Base-by-base conservation (phyloP, 345 rosid genomes). In the Microthlaspi erraticum region DNA sequence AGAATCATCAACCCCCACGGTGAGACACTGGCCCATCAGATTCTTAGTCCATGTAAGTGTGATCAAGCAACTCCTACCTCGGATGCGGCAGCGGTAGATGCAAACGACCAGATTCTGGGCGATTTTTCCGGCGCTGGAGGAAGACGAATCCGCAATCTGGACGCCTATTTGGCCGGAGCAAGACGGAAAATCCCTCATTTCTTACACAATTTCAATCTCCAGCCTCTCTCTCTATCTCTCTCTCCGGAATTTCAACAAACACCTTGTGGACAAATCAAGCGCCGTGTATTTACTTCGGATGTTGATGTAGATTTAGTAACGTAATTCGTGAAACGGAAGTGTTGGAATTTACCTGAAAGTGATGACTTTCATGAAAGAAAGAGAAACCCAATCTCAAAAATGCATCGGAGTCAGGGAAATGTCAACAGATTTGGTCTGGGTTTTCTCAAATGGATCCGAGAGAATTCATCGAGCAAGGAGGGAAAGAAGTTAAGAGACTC, bases 151-250 rank as follows among this genome's bases (percentile, higher is more conserved):
- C 12, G 94, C 87, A 34, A 87, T 80, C 75, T 89, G 98, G 3
- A 91, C 93, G 32, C 97, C 96, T 81, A 82, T 93, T 76, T 93
- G 96, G 51, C 98, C 88, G 39, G 92, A 93, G 76, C 98, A 91
- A 82, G 97, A 91, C 7, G 98, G 94, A 44, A 93, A 93, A 83
- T 91, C 98, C 53, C 86, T 93, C 97, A 93, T 93, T 66, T 79
- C 41, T 32, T 46, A 62, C 52, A 20, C 19, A 60, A 57, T 53
- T 26, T 10, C 73, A 77, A 56, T 68, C 4, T 60, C 71, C 5
- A 31, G 49, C 66, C 37, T n/a, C 59, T 19, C 33, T 38, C 29
- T 42, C 43, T n/a, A n/a, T 43, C 48, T 60, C 37, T 74, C 78
- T 68, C 50, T 59, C 3, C 7, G 72, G 68, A n/a, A 60, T 81